Base-by-base conservation (phyloP, 2,329 filamentous ascomycete species). In the Cladosporium cucumerinum region DNA sequence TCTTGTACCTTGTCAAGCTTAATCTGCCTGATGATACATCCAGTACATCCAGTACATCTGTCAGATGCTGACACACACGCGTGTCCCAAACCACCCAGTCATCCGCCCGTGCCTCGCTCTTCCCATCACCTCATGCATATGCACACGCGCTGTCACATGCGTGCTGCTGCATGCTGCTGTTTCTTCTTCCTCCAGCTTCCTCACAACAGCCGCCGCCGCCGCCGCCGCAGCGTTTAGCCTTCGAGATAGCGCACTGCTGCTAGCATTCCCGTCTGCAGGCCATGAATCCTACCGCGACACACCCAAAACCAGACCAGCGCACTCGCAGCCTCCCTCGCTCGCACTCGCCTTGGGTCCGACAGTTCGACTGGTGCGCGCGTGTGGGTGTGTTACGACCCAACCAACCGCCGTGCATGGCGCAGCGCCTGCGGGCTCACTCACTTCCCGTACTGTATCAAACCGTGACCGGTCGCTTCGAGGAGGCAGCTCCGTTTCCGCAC, bases 31-130 rank as follows among this genome's bases (percentile, higher is more conserved):
- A 46, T 46, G 39, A 46, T 46, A 46, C 39, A 30, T 49, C 23
- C 48, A 26, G 48, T 5, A 6, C 49, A 28, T 5, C 16, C 25
- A 28, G 25, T 25, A 52, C 26, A 30, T 21, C 16, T 21, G 51
- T 54, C 51, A 54, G 51, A 54, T 30, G 51, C 51, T 54, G 51
- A 54, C 51, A 32, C 49, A 52, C 28, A 32, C 26, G 51, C 51
- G 26, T 54, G 16, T 16, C 49, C 26, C 4, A 32, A 32, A 32
- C 1, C 30, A 32, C 10, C 10, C 30, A 32, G 30, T 32, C 30
- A 32, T 32, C 30, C 30, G 30, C 30, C 8, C 12, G n/a, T 30
- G 54, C 54, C 32, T 57, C 39, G 10, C 54, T 57, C 18, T 21
- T 36, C 54, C 54, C 28, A n/a, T 26, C 54, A 10, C 7, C n/a